Evolutionary conservation across 352 stramenopile species (phyloP).

Genomic region (Phytopythium kandeliae): DNA sequence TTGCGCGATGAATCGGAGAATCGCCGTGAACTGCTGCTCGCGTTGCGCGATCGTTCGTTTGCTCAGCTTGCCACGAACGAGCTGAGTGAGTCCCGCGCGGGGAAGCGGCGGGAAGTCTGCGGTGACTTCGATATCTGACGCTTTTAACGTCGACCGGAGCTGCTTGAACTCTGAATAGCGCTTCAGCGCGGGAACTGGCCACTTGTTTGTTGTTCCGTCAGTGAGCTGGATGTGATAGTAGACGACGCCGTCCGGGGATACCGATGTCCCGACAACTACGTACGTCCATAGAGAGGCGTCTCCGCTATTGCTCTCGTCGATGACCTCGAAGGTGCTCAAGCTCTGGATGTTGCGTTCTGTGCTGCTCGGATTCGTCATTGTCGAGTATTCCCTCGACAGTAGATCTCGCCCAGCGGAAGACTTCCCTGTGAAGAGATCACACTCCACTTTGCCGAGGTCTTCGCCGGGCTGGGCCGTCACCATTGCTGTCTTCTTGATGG

Average conservation of each 20-base stretch:
- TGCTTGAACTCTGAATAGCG: constrained; percentile 56
- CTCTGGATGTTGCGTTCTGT: constrained; percentile 7
- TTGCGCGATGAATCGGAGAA: constrained; percentile 42
- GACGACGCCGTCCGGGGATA: constrained; percentile 24
- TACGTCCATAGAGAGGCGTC: constrained; percentile 18
- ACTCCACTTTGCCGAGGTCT: neutral
- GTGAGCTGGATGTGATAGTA: constrained; percentile 35
- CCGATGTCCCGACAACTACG: constrained; percentile 22
- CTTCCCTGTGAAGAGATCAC: neutral
- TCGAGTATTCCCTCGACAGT: constrained; percentile 5
- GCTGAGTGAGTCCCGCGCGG: constrained; percentile 28
- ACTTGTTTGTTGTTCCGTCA: constrained; percentile 20
- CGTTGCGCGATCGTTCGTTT: constrained; percentile 41
- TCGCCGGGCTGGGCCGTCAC: neutral
- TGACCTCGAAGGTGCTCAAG: constrained; percentile 9
- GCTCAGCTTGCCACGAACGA: constrained; percentile 39
- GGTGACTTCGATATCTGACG: constrained; percentile 20
- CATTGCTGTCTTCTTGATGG: neutral
- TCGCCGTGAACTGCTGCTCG: constrained; percentile 31
- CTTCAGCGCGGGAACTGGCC: constrained; percentile 18
- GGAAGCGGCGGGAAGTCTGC: constrained; percentile 31
- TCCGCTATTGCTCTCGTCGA: constrained; percentile 4
- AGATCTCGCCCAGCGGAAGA: neutral
- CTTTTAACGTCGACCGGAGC: constrained; percentile 39
- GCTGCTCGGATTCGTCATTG: constrained; percentile 5